Evolutionary conservation across 768 basidiomycete species (phyloP).

Genomic region (Gymnopilus junonius): DNA sequence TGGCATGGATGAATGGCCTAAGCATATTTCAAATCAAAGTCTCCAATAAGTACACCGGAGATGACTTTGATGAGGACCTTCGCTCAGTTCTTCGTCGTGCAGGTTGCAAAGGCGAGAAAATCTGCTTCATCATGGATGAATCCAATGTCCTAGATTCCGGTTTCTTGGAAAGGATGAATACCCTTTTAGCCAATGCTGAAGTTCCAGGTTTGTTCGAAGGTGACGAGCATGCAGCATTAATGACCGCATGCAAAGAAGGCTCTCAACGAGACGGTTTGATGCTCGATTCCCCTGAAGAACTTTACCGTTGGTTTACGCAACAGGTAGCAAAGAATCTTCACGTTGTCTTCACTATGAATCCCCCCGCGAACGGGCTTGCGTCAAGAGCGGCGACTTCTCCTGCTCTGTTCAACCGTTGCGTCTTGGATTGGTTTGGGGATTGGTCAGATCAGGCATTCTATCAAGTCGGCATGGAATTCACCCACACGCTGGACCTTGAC

Average conservation of each 20-base stretch:
- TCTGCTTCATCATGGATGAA: constrained; percentile 99
- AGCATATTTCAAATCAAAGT: constrained; percentile 99
- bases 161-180: constrained; percentile 99
- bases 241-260: constrained; percentile 99
- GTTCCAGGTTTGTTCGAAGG: constrained; percentile 99
- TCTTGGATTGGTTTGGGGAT: constrained; percentile 99
- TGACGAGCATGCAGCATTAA: constrained; percentile 96
- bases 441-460: constrained; percentile 99
- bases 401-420: constrained; percentile 98
- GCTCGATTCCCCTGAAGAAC: constrained; percentile 96
- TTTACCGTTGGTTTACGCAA: constrained; percentile 98
- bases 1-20: constrained; percentile 99
- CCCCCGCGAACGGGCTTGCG: constrained; percentile 93
- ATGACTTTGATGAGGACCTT: constrained; percentile 98
- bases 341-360: constrained; percentile 99
- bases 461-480: constrained; percentile 98
- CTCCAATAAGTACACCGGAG: constrained; percentile 98
- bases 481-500: constrained; percentile 91
- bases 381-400: constrained; percentile 97
- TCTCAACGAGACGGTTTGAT: constrained; percentile 98
- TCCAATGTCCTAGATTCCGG: constrained; percentile 99
- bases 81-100: constrained; percentile 92
- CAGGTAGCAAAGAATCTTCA: constrained; percentile 98
- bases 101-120: constrained; percentile 98
- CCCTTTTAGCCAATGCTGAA: constrained; percentile 97